Percentiles rank a stretch among this genome's conserved stretches.
These are phyloP conservation scores for Ascomycota sp. DNA, from an alignment of 2,329 filamentous ascomycete genomes.

Conservation along the genomic window DNA sequence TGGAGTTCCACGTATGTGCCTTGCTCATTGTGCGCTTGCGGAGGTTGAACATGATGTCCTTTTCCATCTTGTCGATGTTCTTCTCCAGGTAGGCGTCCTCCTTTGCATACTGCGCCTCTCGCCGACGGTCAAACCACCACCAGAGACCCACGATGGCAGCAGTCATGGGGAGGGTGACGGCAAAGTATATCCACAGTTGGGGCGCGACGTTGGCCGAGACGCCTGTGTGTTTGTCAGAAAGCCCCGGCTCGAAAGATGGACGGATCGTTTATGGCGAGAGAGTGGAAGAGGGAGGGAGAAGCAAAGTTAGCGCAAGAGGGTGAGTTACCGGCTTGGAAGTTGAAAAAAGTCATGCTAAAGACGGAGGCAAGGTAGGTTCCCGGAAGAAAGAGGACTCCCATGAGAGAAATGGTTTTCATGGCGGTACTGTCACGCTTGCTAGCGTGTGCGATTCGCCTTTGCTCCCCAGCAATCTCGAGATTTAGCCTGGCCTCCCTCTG, in stretches of 20 bases:
- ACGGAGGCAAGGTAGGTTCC: conserved; percentile 39
- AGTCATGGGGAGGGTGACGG: conserved; percentile 35
- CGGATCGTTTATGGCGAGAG: background rate
- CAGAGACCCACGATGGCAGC: conserved; percentile 30
- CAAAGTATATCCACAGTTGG: conserved; percentile 40
- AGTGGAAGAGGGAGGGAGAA: background rate
- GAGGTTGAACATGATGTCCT: conserved; percentile 31
- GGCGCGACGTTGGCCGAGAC: conserved; percentile 1
- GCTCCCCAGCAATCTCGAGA: conserved; percentile 37
- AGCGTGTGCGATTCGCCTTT: conserved; percentile 34
- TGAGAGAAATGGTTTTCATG: conserved; percentile 42
- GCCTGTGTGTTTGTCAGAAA: background rate
- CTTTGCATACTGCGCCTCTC: conserved; percentile 22
- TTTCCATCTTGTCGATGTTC: conserved; percentile 33
- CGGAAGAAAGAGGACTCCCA: conserved; percentile 39
- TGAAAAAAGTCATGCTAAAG: conserved; percentile 45
- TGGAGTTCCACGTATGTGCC: conserved; percentile 28
- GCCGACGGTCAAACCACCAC: conserved; percentile 28
- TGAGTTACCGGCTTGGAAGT: conserved; percentile 26
- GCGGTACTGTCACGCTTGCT: conserved; percentile 39
- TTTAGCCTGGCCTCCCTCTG: conserved; percentile 42
- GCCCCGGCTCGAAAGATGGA: too few species aligned
- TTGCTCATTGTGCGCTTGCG: conserved; percentile 34
- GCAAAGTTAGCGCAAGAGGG: conserved; percentile 2
- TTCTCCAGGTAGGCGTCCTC: conserved; percentile 30